phyloP scores from a whole-genome alignment of 164 flowering plant species.

The Paratinospora sagittata region DNA sequence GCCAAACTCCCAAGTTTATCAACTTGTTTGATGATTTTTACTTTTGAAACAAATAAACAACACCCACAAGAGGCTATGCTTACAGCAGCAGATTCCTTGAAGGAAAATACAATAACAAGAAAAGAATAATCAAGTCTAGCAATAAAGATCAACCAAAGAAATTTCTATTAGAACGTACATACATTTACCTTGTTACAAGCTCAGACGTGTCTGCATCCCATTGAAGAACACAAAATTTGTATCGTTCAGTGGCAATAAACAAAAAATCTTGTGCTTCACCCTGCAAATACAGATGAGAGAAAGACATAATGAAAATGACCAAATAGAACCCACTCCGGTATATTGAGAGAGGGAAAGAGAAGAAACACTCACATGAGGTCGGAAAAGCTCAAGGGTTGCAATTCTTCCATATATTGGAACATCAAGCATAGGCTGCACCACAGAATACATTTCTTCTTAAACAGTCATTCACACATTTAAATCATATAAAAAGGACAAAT shows the following conservation, averaged over 20 bases:
- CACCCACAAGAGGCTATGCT: too few relatives aligned
- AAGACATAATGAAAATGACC: neutral
- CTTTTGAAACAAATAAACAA: too few relatives aligned
- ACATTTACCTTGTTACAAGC: slow-evolving; percentile 73
- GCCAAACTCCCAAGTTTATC: too few relatives aligned
- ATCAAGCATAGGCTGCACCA: slow-evolving; percentile 86
- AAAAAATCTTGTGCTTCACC: slow-evolving; percentile 96
- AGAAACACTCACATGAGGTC: slow-evolving; percentile 79
- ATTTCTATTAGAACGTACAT: too few relatives aligned
- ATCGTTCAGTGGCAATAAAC: slow-evolving; percentile 93
- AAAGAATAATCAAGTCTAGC: neutral
- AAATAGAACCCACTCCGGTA: neutral
- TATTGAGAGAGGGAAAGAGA: neutral
- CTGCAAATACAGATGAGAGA: slow-evolving; percentile 29
- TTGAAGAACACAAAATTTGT: slow-evolving; percentile 95
- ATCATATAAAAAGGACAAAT: neutral
- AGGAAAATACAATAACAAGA: neutral
- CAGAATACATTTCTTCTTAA: neutral
- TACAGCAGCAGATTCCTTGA: too few relatives aligned
- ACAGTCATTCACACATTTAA: neutral
- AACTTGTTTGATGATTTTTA: too few relatives aligned
- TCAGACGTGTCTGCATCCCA: slow-evolving; percentile 91
- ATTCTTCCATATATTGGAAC: slow-evolving; percentile 98
- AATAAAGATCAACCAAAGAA: too few relatives aligned
- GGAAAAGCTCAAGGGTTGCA: slow-evolving; percentile 95